phyloP scores from a whole-genome alignment of 1,139 yeast species.

The Suzukiozyma palmioleophila region DNA sequence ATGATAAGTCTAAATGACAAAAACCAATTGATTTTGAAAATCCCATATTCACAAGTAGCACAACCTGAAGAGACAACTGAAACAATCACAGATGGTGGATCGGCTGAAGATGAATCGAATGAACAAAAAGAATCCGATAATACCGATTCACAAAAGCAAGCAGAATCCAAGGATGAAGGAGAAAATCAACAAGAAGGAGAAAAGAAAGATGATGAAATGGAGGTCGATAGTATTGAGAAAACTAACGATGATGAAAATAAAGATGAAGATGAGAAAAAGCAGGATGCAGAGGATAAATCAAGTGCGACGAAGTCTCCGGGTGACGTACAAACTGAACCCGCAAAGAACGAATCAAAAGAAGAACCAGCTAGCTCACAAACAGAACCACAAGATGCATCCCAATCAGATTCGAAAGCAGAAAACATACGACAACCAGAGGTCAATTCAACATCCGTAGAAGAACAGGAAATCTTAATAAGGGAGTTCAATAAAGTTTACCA shows the following conservation, averaged over 20 bases:
- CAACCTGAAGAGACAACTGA: slow-evolving; percentile 1
- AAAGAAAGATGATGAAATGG: too few relatives aligned
- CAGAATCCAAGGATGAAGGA: neutral
- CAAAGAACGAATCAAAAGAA: neutral
- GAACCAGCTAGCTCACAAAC: neutral
- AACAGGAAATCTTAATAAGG: slow-evolving; percentile 34
- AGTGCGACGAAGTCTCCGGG: neutral
- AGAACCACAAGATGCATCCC: slow-evolving; percentile 1
- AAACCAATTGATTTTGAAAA: slow-evolving; percentile 25
- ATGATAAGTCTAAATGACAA: slow-evolving; percentile 19
- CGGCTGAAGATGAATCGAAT: neutral
- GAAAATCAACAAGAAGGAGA: neutral
- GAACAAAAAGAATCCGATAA: slow-evolving; percentile 9
- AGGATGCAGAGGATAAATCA: neutral
- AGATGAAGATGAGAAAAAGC: slow-evolving; percentile 3
- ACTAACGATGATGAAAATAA: neutral
- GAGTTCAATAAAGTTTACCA: slow-evolving; percentile 66
- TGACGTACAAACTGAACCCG: neutral
- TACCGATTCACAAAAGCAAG: slow-evolving; percentile 3
- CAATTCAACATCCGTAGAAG: slow-evolving; percentile 20
- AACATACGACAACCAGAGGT: slow-evolving; percentile 7
- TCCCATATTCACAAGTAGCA: slow-evolving; percentile 23
- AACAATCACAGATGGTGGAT: neutral
- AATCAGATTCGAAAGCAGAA: slow-evolving; percentile 3
- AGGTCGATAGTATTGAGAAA: too few relatives aligned